Conservation (phyloP, 1,284 basidiomycete species). For the Irpex lacteus region DNA sequence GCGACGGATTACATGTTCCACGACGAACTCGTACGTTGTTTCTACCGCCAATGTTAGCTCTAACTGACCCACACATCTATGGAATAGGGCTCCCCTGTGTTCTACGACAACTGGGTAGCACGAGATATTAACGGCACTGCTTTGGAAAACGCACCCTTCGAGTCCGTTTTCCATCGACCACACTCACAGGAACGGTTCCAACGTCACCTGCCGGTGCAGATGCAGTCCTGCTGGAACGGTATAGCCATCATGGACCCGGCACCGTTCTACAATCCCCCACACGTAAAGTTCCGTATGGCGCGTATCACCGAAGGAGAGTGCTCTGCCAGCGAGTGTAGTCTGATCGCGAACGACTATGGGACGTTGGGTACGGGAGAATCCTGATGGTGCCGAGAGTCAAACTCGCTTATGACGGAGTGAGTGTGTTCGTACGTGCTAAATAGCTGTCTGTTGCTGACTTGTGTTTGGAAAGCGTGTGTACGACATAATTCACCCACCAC, state of each 20-base stretch:
- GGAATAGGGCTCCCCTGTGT: conserved; percentile 74
- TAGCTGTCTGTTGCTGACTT: neutral
- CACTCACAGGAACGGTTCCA: conserved; percentile 80
- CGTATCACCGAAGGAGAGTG: conserved; percentile 81
- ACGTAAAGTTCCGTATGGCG: conserved; percentile 93
- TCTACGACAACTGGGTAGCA: conserved; percentile 98
- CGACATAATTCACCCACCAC: conserved; percentile 86
- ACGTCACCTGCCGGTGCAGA: conserved; percentile 87
- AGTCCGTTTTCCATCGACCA: conserved; percentile 84
- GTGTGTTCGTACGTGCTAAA: conserved; percentile 22
- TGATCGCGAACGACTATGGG: conserved; percentile 98
- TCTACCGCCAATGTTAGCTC: neutral
- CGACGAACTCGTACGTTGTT: conserved; percentile 72
- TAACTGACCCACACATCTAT: conserved; percentile 2
- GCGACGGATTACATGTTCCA: conserved; percentile 98
- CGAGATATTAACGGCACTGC: conserved; percentile 97
- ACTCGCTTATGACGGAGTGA: conserved; percentile 86
- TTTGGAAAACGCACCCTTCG: conserved; percentile 94
- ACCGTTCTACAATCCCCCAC: conserved; percentile 86
- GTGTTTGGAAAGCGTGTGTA: conserved; percentile 68
- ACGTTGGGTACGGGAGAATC: conserved; percentile 89
- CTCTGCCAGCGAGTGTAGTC: conserved; percentile 88
- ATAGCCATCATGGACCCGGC: conserved; percentile 91
- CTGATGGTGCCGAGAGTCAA: conserved; percentile 96
- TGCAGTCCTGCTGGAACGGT: conserved; percentile 97